Evolutionary conservation across 2,329 filamentous ascomycete genomes (phyloP).

Genomic region (Exophiala lecanii-corni): DNA sequence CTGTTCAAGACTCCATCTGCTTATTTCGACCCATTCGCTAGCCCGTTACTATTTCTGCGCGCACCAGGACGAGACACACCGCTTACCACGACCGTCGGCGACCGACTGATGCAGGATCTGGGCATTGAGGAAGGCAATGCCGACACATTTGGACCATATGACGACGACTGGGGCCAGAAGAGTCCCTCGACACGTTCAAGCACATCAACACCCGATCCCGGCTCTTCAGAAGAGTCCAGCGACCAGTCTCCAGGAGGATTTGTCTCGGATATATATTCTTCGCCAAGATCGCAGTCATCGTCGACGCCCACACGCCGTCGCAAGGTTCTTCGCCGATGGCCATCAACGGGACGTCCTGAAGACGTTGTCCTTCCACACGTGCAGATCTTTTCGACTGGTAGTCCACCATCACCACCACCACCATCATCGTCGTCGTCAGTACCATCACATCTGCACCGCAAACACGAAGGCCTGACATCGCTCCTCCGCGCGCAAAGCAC

Average conservation of each 20-base stretch:
- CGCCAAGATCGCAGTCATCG: constrained; percentile 1
- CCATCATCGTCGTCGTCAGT: too few relatives aligned
- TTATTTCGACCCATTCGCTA: constrained; percentile 43
- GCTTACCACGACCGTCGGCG: constrained; percentile 4
- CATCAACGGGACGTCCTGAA: constrained; percentile 17
- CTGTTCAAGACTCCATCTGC: constrained; percentile 35
- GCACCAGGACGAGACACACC: constrained; percentile 38
- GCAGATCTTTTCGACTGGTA: constrained; percentile 13
- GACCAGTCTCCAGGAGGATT: neutral
- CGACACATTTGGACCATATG: constrained; percentile 5
- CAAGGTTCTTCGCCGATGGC: constrained; percentile 25
- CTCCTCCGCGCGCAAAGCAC: constrained; percentile 35
- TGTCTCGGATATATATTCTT: neutral
- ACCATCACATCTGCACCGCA: too few relatives aligned
- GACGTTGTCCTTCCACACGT: constrained; percentile 21
- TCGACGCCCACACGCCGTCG: constrained; percentile 12
- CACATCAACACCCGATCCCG: neutral
- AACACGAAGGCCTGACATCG: constrained; percentile 11
- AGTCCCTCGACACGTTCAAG: constrained; percentile 1
- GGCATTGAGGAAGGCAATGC: constrained; percentile 10
- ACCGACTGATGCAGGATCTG: constrained; percentile 13
- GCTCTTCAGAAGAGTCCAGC: neutral
- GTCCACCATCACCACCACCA: neutral
- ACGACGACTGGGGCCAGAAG: constrained; percentile 11
- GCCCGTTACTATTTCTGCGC: constrained; percentile 39